A percentile compares a stretch with the other conserved stretches of the same genome.
Evolutionary conservation across 2,329 filamentous ascomycete species (phyloP).

Genomic region (Scolecobasidium constrictum): DNA sequence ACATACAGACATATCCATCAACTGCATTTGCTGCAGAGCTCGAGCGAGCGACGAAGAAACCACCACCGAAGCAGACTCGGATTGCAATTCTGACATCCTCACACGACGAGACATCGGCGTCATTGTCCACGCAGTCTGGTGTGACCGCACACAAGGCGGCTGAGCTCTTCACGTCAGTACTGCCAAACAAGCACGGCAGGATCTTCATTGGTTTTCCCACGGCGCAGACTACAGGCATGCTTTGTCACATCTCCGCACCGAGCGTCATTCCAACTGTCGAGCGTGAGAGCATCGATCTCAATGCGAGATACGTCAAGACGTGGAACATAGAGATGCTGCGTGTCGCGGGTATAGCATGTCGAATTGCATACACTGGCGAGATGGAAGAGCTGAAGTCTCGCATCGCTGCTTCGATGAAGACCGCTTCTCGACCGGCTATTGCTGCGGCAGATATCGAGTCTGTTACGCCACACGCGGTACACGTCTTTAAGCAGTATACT

Average conservation of each 20-base stretch:
- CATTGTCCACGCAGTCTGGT: conserved; percentile 42
- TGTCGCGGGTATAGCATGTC: conserved; percentile 78
- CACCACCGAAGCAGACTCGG: conserved; percentile 77
- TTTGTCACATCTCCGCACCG: conserved; percentile 88
- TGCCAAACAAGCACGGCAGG: conserved; percentile 79
- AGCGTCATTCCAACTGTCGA: conserved; percentile 97
- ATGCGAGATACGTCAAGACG: conserved; percentile 84
- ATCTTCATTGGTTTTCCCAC: conserved; percentile 98
- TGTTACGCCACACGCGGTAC: conserved; percentile 67
- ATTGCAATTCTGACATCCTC: conserved; percentile 85
- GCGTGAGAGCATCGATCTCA: conserved; percentile 90
- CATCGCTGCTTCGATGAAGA: conserved; percentile 39
- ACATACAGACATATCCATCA: conserved; percentile 65
- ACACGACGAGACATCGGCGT: conserved; percentile 67
- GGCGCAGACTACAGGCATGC: conserved; percentile 88
- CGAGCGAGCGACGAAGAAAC: conserved; percentile 93
- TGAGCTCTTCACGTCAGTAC: conserved; percentile 81
- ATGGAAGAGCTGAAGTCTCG: conserved; percentile 60
- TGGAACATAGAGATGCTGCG: conserved; percentile 95
- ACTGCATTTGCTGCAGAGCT: conserved; percentile 70
- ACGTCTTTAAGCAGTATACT: conserved; percentile 78
- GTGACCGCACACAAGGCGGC: conserved; percentile 44
- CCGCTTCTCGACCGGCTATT: conserved; percentile 31
- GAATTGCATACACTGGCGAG: conserved; percentile 78
- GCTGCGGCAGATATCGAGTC: conserved; percentile 52